Base-by-base conservation (phyloP, 176 grass and related monocot species). In the Oryza punctata region DNA sequence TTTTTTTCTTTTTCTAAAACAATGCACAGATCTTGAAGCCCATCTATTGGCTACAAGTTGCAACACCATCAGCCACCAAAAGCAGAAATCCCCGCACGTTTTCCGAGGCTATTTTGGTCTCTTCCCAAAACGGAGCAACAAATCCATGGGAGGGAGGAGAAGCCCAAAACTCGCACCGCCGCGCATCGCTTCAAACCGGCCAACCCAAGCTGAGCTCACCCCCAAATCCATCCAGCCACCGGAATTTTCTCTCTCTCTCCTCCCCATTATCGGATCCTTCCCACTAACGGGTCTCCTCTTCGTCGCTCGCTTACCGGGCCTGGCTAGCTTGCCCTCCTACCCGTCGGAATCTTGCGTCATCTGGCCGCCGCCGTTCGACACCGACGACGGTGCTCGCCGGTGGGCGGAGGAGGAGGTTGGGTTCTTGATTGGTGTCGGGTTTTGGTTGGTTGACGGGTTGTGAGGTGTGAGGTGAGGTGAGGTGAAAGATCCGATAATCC, bases 31-130 rank as follows among this genome's bases (percentile, higher is more conserved):
- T 50, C 47, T 50, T 50, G 14, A 50, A 50, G 46, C 12, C 12
- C 46, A 52, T 18, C 49, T 19, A 59, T n/a, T n/a, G 52, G 52
- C 6, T n/a, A 59, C 52, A 59, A 59, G 1, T n/a, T 59, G 52
- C 52, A 59, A 59, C 6, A 9, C 18, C 52, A 8, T 0, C 19
- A 1, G 2, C 54, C 54, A 21, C 54, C 54, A 59, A 60, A 60
- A 60, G 54, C 16, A 54, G 1, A 19, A 16, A 60, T 60, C 19
- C 7, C 13, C 1, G 23, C 41, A 23, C 69, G 15, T 10, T 65
- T 86, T 80, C 16, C 61, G 70, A 86, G 85, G 70, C 63, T 75
- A 86, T 75, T 86, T 86, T 57, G 23, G 85, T 81, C 77, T 74
- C 30, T 74, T 52, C 30, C 33, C 30, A 43, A 30, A 80, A 54